Percentiles rank a stretch among this genome's conserved stretches.
These are phyloP conservation scores for Magnolia officinalis DNA, from an alignment of 164 flowering plant genomes.

Conservation along the genomic window DNA sequence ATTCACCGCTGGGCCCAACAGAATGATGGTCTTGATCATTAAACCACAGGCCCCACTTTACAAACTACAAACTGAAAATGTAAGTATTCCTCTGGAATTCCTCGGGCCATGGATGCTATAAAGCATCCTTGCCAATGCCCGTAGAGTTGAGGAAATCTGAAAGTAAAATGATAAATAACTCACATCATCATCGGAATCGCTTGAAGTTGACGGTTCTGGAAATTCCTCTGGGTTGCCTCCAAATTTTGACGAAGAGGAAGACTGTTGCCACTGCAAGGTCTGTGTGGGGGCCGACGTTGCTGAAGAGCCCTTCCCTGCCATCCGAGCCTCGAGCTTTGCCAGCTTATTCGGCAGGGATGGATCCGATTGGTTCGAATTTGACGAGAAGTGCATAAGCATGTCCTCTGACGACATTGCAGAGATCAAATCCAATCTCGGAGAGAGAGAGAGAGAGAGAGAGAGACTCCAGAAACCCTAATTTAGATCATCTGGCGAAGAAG, in stretches of 20 bases:
- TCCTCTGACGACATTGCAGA: slow-evolving; percentile 60
- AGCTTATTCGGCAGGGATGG: slow-evolving; percentile 77
- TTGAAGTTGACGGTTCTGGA: slow-evolving; percentile 41
- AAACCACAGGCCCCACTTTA: neutral
- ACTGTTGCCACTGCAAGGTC: slow-evolving; percentile 25
- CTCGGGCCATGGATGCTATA: neutral
- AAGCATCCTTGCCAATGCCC: neutral
- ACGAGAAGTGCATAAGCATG: slow-evolving; percentile 70
- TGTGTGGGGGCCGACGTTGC: slow-evolving; percentile 25
- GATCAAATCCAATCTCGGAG: neutral
- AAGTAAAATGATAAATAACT: slow-evolving; percentile 13
- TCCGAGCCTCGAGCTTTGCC: slow-evolving; percentile 95
- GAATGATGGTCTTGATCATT: neutral
- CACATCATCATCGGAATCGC: slow-evolving; percentile 86
- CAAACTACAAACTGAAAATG: neutral
- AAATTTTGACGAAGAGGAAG: slow-evolving; percentile 41
- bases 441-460: neutral
- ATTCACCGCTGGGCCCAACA: too few relatives aligned
- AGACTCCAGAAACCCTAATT: slow-evolving; percentile 14
- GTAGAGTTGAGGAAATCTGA: neutral
- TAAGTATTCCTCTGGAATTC: neutral
- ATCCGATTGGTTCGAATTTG: slow-evolving; percentile 90
- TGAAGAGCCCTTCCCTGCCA: slow-evolving; percentile 67
- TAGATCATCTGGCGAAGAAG: slow-evolving; percentile 8
- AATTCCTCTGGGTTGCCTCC: slow-evolving; percentile 31